Base-by-base conservation (phyloP, 2,329 filamentous ascomycete species). In the Neospermospora avenae region DNA sequence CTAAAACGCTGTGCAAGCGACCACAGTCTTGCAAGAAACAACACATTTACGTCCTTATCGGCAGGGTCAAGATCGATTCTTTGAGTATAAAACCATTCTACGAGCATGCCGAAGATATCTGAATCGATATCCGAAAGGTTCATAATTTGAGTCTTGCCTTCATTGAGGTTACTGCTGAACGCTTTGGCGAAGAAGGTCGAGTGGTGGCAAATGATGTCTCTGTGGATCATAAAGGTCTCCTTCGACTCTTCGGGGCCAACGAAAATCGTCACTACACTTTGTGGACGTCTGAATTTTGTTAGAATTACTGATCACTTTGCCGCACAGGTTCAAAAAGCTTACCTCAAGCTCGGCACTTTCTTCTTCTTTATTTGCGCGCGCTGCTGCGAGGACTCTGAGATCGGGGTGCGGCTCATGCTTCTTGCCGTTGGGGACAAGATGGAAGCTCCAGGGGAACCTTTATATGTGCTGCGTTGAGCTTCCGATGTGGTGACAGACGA, bases 201-300 rank as follows among this genome's bases (percentile, higher is more conserved):
- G 13, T 61, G 44, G 37, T 58, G 34, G 41, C 62, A 61, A 14
- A 61, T 45, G 14, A 65, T 45, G 3, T 57, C 41, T 20, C 63
- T 59, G 16, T 64, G 62, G 0, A 65, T 24, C 6, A 22, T 41
- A 28, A 63, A 65, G 6, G 31, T 18, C 22, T 56, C 54, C 25
- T 37, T 34, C 1, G 20, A 20, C 2, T 35, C 20, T 16, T 56
- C 54, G 8, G 25, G 16, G 11, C n/a, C 28, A 2, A 56, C 11
- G 2, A 25, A 10, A 3, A 56, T 34, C 22, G 42, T 48, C 11
- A 56, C 42, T 13, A 56, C 28, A 4, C 18, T 45, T n/a, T 48
- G 42, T 4, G 54, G 54, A 16, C 41, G 54, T 37, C 54, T 56
- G 28, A 3, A 22, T 2, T 3, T 24, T 35, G 7, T 39, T 28